Base-by-base conservation (phyloP, 257 asterid genomes). In the Oldenlandia corymbosa region DNA sequence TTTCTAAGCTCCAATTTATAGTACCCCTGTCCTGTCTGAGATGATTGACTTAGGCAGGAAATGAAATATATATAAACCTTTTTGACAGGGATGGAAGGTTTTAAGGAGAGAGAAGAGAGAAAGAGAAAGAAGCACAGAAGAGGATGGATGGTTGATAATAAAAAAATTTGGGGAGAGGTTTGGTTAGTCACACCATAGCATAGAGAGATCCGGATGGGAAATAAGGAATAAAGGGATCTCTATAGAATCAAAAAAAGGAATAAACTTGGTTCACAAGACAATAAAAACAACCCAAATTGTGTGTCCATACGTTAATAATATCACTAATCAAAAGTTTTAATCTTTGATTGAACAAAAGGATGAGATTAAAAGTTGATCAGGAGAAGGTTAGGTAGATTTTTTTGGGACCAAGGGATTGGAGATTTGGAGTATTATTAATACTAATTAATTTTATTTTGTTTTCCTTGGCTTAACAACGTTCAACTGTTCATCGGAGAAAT, bases 201-300 rank as follows among this genome's bases (percentile, higher is more conserved):
- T 73, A 63, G 85, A 78, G 65, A 73, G 79, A 79, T 76, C 75
- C 81, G 82, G 66, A 80, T 69, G 68, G 47, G 42, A 60, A 64
- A 65, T 32, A 28, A 55, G n/a, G 83, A 78, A 84, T 73, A 81
- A 82, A 81, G 78, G 94, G 81, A 81, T 83, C 91, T 74, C 71
- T 50, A 49, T n/a, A 71, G 94, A 81, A 84, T 89, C 87, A 71
- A 20, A 66, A 52, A 78, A 78, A 16, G 76, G 79, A 77, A 80
- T 77, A 80, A 80, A 68, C 77, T 75, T 65, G 46, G 68, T 51
- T 43, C 60, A 34, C 73, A 43, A 66, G 41, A 67, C 26, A 65
- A 67, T 1, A 42, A 11, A 42, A 1, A 11, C 11, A 10, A 42
- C 43, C 43, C 43, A 39, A 39, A 39, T 39, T 39, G 10, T 3